phyloP scores from a whole-genome alignment of 2,329 filamentous ascomycete genomes.

The Colletotrichum sp. region DNA sequence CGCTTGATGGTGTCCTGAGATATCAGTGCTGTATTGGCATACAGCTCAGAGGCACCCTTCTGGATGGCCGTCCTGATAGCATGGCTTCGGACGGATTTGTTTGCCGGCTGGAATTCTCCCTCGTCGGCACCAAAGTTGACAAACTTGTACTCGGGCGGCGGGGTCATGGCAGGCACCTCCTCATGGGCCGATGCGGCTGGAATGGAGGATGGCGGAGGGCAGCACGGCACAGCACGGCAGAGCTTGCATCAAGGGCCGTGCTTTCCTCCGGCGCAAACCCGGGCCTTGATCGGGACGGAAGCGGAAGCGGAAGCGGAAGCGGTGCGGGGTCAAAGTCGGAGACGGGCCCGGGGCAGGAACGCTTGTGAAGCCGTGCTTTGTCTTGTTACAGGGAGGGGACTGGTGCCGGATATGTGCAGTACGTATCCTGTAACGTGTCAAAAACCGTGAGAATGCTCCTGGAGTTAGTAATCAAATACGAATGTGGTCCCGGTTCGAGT shows the following conservation, averaged over 20 bases:
- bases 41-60: background rate
- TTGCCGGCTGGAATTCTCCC: slow-evolving; percentile 3
- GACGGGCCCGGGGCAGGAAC: background rate
- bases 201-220: background rate
- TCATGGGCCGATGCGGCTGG: background rate
- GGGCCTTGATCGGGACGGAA: background rate
- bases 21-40: background rate
- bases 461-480: background rate
- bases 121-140: background rate
- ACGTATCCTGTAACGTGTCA: background rate
- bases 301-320: background rate
- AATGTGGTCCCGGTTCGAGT: background rate
- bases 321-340: background rate
- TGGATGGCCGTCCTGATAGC: slow-evolving; percentile 22
- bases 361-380: background rate
- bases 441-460: background rate
- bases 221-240: background rate
- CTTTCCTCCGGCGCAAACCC: background rate
- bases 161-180: background rate
- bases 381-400: background rate
- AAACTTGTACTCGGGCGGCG: slow-evolving; percentile 20
- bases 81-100: slow-evolving; percentile 17
- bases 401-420: background rate
- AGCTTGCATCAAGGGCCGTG: background rate
- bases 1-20: background rate